Evolutionary conservation across 1,139 yeast species (phyloP).

Genomic region (Lodderomyces margitis): DNA sequence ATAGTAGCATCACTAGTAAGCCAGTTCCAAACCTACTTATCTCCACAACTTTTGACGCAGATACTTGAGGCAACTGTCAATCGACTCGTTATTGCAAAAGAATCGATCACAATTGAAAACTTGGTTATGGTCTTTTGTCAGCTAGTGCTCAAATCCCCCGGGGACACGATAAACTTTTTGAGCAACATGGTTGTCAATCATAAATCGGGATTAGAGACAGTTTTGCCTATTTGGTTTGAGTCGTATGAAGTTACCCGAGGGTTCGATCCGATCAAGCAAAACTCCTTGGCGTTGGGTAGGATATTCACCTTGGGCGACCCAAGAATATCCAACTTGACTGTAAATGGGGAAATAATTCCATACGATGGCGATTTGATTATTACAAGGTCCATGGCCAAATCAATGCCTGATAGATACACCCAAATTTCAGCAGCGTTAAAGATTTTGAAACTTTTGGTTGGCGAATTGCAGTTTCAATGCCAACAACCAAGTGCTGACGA

Average conservation of each 20-base stretch:
- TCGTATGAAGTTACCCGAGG: conserved; percentile 83
- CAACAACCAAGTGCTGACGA: conserved; percentile 45
- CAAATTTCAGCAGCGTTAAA: conserved; percentile 69
- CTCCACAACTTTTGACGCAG: conserved; percentile 49
- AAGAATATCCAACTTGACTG: conserved; percentile 50
- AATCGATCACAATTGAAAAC: conserved; percentile 72
- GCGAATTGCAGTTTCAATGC: conserved; percentile 65
- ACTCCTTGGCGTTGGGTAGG: conserved; percentile 67
- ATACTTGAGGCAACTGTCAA: conserved; percentile 72
- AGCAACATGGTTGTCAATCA: conserved; percentile 12
- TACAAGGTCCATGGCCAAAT: conserved; percentile 80
- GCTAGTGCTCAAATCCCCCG: conserved; percentile 59
- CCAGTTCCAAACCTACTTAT: conserved; percentile 53
- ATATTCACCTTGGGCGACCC: conserved; percentile 60
- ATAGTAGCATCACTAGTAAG: conserved; percentile 64
- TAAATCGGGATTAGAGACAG: conserved; percentile 23
- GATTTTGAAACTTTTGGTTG: conserved; percentile 65
- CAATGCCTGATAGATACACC: conserved; percentile 62
- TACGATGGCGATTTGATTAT: conserved; percentile 61
- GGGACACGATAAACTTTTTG: conserved; percentile 61
- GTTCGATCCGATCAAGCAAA: conserved; percentile 66
- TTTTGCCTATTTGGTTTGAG: conserved; percentile 71
- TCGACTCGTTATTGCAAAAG: conserved; percentile 63
- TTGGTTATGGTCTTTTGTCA: conserved; percentile 75
- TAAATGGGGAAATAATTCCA: conserved; percentile 77